A percentile compares a stretch with the other conserved stretches of the same genome.
phyloP scores from a whole-genome alignment of 495 filamentous ascomycete species.

The Penicillium cinerascens region DNA sequence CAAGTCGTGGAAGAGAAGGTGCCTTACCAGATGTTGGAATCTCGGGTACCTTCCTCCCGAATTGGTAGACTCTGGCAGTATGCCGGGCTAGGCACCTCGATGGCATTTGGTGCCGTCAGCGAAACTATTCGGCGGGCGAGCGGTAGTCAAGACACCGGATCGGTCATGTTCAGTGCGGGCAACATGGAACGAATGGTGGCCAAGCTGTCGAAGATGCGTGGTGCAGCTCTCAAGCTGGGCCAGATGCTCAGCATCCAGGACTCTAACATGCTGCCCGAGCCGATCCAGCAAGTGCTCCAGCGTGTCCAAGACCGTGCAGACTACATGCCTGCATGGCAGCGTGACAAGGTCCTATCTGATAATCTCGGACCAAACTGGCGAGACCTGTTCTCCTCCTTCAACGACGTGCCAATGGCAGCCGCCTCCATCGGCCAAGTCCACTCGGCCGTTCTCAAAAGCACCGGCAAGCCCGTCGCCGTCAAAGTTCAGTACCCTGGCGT shows the following conservation, averaged over 20 bases:
- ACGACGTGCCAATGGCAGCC: conserved; percentile 89
- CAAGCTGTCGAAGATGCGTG: conserved; percentile 92
- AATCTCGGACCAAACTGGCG: conserved; percentile 88
- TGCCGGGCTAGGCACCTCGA: conserved; percentile 84
- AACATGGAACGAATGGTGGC: conserved; percentile 92
- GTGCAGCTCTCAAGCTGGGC: conserved; percentile 94
- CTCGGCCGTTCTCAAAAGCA: conserved; percentile 73
- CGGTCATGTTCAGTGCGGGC: conserved; percentile 78
- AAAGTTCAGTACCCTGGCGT: conserved; percentile 99
- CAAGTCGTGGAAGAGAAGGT: conserved; percentile 19
- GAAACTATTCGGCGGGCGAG: conserved; percentile 74
- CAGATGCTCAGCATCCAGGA: conserved; percentile 99
- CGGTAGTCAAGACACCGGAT: conserved; percentile 59
- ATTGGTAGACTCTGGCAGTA: conserved; percentile 92
- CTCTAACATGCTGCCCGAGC: conserved; percentile 86
- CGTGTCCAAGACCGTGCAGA: conserved; percentile 95
- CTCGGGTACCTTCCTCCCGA: conserved; percentile 83
- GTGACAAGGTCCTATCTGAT: conserved; percentile 70
- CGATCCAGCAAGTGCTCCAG: conserved; percentile 82
- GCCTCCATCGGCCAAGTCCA: conserved; percentile 99
- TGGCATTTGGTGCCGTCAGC: conserved; percentile 89
- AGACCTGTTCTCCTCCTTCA: conserved; percentile 75
- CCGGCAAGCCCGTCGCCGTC: conserved; percentile 74
- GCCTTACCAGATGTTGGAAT: conserved; percentile 76
- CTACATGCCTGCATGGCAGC: conserved; percentile 94